These are phyloP conservation scores for Olyra latifolia DNA, from an alignment of 176 grass and related monocot species.

Conservation along the genomic window DNA sequence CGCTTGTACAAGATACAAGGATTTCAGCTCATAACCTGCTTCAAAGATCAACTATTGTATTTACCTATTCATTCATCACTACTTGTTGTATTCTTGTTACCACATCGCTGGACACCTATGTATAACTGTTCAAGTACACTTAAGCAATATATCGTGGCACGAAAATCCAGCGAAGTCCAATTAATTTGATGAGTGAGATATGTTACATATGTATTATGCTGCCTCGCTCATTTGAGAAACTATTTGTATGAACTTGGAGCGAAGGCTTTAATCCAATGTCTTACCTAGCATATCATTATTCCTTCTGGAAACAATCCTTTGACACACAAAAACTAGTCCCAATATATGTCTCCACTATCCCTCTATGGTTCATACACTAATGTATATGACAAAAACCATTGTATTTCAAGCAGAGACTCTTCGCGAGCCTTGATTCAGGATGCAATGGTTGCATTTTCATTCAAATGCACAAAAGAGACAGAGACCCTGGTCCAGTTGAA, in stretches of 20 bases:
- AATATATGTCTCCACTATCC: not conserved
- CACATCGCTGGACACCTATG: not conserved
- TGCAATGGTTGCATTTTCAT: slow-evolving; percentile 90
- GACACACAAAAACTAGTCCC: not conserved
- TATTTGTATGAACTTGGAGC: not conserved
- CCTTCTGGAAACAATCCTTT: not conserved
- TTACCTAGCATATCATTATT: not conserved
- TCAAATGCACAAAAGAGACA: slow-evolving; percentile 77
- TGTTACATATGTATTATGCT: not conserved
- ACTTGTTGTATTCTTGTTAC: slow-evolving; percentile 1
- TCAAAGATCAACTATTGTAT: not conserved
- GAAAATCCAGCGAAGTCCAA: not conserved
- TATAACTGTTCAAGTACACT: not conserved
- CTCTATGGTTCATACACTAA: not conserved
- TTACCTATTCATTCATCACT: not conserved
- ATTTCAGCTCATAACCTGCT: not conserved
- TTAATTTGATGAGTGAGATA: not conserved
- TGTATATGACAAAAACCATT: not conserved
- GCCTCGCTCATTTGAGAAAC: not conserved
- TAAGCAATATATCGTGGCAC: not conserved
- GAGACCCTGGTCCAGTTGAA: slow-evolving; percentile 76
- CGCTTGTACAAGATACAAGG: not conserved
- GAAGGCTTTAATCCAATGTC: not conserved
- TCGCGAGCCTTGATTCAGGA: slow-evolving; percentile 79
- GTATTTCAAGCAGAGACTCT: slow-evolving; percentile 68